These are phyloP conservation scores for Baeospora myosura DNA, from an alignment of 1,284 basidiomycete species.

Conservation along the genomic window DNA sequence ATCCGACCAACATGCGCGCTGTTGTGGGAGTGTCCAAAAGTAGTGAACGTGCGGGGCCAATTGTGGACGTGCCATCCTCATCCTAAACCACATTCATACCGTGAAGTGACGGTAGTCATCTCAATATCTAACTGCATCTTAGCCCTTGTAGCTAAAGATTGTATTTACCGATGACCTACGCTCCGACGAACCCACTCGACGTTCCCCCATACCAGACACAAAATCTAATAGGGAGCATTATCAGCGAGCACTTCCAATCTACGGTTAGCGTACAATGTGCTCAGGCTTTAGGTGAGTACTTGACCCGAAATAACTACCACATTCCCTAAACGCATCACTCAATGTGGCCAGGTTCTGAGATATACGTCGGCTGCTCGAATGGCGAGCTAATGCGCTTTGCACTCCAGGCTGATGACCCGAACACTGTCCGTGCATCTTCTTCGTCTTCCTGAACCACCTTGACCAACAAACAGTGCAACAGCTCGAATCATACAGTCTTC, in stretches of 20 bases:
- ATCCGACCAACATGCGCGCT: too few relatives aligned
- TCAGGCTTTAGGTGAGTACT: constrained; percentile 40
- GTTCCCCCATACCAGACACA: constrained; percentile 58
- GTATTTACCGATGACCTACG: constrained; percentile 1
- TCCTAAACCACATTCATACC: too few relatives aligned
- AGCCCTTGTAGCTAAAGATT: too few relatives aligned
- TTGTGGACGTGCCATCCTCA: too few relatives aligned
- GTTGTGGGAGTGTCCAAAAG: too few relatives aligned
- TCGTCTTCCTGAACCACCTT: constrained; percentile 4
- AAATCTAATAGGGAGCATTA: constrained; percentile 37
- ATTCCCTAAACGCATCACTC: constrained; percentile 25
- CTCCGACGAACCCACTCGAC: constrained; percentile 24
- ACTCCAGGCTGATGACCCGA: constrained; percentile 47
- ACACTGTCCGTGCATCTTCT: constrained; percentile 33
- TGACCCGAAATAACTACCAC: constrained; percentile 1
- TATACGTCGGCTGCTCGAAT: constrained; percentile 68
- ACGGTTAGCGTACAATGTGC: constrained; percentile 29
- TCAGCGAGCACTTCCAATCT: constrained; percentile 22
- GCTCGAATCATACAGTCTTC: constrained; percentile 57
- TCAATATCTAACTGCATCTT: constrained; percentile 4
- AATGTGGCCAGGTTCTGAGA: constrained; percentile 48
- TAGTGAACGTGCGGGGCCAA: too few relatives aligned
- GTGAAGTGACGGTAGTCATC: too few relatives aligned
- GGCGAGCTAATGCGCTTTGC: constrained; percentile 65
- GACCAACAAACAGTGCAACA: constrained; percentile 21